Evolutionary conservation across 257 asterid species (phyloP).

Genomic region (Apocynum venetum): DNA sequence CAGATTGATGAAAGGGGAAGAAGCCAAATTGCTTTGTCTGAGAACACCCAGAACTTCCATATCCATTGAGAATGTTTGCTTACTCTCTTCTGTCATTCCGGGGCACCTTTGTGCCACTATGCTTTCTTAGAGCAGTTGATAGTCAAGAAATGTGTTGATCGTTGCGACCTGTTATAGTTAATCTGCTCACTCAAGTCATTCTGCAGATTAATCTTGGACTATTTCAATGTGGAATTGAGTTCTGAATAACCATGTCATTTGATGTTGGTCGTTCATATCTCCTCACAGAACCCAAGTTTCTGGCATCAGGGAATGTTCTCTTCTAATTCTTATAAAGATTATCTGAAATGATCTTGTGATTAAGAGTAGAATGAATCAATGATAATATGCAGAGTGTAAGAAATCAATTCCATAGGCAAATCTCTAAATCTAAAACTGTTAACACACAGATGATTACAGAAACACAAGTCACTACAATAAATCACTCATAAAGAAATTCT

Average conservation of each 20-base stretch:
- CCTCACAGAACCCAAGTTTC: neutral
- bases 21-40: conserved; percentile 1
- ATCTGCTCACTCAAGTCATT: neutral
- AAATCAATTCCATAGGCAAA: neutral
- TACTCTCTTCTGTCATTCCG: conserved; percentile 61
- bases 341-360: neutral
- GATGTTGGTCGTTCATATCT: neutral
- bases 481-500: neutral
- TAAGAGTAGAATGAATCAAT: neutral
- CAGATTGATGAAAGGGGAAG: conserved; percentile 18
- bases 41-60: conserved; percentile 19
- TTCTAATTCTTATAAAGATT: neutral
- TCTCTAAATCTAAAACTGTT: too few species aligned
- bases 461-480: neutral
- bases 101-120: neutral
- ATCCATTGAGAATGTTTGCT: conserved; percentile 33
- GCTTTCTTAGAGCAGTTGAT: neutral
- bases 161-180: too few species aligned
- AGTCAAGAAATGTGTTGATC: conserved; percentile 1
- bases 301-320: neutral
- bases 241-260: neutral
- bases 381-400: too few species aligned
- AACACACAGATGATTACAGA: neutral
- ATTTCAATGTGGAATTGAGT: neutral
- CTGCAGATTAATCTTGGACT: neutral